Evolutionary conservation across 1,139 yeast genomes (phyloP).

Genomic region (Saccharomyces hybrid): DNA sequence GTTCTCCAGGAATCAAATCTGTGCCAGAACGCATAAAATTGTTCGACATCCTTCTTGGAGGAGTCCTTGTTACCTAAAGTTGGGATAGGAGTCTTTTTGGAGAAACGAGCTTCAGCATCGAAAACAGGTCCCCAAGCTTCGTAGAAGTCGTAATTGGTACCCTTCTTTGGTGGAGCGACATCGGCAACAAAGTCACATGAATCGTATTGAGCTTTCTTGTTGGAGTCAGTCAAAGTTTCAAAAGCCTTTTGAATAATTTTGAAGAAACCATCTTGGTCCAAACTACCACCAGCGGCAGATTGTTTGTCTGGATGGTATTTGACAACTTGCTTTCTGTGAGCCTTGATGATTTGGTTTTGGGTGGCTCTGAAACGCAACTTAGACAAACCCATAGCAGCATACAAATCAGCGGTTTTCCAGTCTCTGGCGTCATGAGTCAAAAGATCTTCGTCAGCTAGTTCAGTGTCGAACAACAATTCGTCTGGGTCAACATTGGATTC

Average conservation of each 20-base stretch:
- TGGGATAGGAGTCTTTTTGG: slow-evolving; percentile 86
- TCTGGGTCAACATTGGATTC: slow-evolving; percentile 59
- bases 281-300: slow-evolving; percentile 65
- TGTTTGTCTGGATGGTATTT: slow-evolving; percentile 98
- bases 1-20: slow-evolving; percentile 98
- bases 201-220: slow-evolving; percentile 86
- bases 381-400: slow-evolving; percentile 90
- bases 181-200: slow-evolving; percentile 89
- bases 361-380: slow-evolving; percentile 88
- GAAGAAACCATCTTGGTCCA: slow-evolving; percentile 92
- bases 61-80: slow-evolving; percentile 60
- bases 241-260: slow-evolving; percentile 95
- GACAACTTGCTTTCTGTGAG: slow-evolving; percentile 93
- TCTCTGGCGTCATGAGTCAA: slow-evolving; percentile 91
- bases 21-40: slow-evolving; percentile 86
- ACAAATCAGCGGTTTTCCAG: slow-evolving; percentile 95
- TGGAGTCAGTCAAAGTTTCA: slow-evolving; percentile 79
- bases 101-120: slow-evolving; percentile 83
- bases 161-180: slow-evolving; percentile 68
- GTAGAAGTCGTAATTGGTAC: slow-evolving; percentile 65
- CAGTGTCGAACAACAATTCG: slow-evolving; percentile 71
- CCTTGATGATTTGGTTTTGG: slow-evolving; percentile 89
- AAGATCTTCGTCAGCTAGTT: slow-evolving; percentile 58
- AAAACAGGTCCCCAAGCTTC: slow-evolving; percentile 92
- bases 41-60: slow-evolving; percentile 77